Base-by-base conservation (phyloP, 2,329 filamentous ascomycete genomes). In the Xylariaceae sp. region DNA sequence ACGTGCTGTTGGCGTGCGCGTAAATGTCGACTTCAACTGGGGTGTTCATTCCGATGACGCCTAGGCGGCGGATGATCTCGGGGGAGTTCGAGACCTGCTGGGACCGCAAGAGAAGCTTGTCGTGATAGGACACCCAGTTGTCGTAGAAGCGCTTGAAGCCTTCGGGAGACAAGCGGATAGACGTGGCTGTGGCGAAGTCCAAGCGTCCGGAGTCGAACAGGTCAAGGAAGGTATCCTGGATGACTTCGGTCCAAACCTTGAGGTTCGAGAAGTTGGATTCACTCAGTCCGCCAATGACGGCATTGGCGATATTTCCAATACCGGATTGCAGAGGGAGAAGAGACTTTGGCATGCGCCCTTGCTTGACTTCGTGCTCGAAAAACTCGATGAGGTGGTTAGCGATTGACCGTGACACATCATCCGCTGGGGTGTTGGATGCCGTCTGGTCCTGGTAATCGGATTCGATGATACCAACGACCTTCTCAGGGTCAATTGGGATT, bases 11-110 rank as follows among this genome's bases (percentile, higher is more conserved):
- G 64, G 91, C 91, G 74, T 95, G 90, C 2, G 90, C 91, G 74
- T 95, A 95, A 66, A 95, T 95, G 73, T 95, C 91, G 15, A 95
- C 90, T 74, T 95, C 91, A 44, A 95, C 89, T 19, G 90, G 90
- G 0, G 90, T 95, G 80, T 95, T 95, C 90, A 95, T 95, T 70
- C 89, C 90, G 64, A 96, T 95, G 61, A 91, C 85, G 57, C 90
- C 90, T 1, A 95, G 78, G 22, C 90, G 83, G 51, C 89, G 84
- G 75, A 95, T 95, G 73, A 95, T 91, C 73, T 95, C 90, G 55
- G 90, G 90, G 2, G 85, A 87, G 79, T 95, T 95, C 66, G 87
- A 92, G 9, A 95, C 88, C 68, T 88, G 83, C 75, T 95, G 90
- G n/a, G 86, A 86, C 58, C 91, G 88, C 45, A 95, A 84, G 53